Percentiles rank a stretch among this genome's conserved stretches.
Evolutionary conservation across 176 grass and related monocot genomes (phyloP).

Genomic region (Rhynchospora tenuis): DNA sequence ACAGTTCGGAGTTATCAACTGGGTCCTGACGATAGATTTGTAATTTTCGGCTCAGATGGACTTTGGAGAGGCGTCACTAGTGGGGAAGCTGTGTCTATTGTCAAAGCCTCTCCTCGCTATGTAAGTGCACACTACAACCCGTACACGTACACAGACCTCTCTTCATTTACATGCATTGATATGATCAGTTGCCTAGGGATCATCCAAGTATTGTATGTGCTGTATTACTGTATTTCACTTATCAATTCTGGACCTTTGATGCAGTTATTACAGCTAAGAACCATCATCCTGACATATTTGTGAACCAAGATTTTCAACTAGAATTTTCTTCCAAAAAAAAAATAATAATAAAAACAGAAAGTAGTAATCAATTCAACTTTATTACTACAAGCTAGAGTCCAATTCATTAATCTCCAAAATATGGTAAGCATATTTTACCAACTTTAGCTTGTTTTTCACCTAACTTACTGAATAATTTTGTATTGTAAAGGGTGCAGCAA

Average conservation of each 20-base stretch:
- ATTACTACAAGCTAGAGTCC: neutral
- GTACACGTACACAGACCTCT: no score
- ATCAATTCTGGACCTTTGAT: neutral
- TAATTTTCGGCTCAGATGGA: constrained; percentile 57
- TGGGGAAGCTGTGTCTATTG: constrained; percentile 35
- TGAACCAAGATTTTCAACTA: no score
- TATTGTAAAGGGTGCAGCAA: constrained; percentile 33
- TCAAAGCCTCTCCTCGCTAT: constrained; percentile 24
- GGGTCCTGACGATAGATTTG: constrained; percentile 26
- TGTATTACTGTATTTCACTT: neutral
- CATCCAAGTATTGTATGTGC: neutral
- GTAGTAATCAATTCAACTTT: neutral
- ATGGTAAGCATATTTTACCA: neutral
- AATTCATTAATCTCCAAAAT: neutral
- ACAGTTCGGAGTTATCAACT: constrained; percentile 14
- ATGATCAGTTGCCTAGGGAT: no score
- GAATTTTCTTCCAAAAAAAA: neutral
- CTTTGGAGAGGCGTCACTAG: constrained; percentile 45
- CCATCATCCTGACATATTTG: no score
- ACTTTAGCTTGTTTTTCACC: neutral
- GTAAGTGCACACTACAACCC: no score
- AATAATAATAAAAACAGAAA: neutral
- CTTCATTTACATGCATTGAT: no score
- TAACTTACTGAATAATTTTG: constrained; percentile 3
- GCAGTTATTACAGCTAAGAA: neutral